Base-by-base conservation (phyloP, 345 rosid genomes). In the Eucalyptus grandis region DNA sequence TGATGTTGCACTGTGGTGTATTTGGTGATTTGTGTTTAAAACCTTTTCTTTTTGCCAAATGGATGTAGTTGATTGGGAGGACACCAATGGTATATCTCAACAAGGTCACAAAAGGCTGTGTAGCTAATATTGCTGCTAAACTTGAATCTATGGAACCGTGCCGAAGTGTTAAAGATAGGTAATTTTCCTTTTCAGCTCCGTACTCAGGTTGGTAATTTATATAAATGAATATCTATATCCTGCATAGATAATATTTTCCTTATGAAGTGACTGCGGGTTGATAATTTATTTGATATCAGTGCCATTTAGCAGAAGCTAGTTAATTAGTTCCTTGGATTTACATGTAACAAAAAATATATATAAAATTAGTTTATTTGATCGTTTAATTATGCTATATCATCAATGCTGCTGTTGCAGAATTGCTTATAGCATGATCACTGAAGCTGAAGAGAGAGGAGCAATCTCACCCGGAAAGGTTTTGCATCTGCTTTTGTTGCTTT, bases 131-230 rank as follows among this genome's bases (percentile, higher is more conserved):
- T 91, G 99, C 99, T 62, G 99, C 98, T 34, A 98, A 98, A 91
- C 99, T 98, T n/a, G 99, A 98, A 91, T 98, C 98, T 87, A 95
- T 98, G 99, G 97, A 98, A 90, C 99, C 98, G 44, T 98, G 99
- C 91, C 93, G 96, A 88, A 98, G 99, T 82, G 99, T 96, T 90
- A 98, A 98, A 88, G 99, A 97, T 90, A 95, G 99, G 99, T 97
- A 89, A 49, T 86, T 87, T 92, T 46, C 65, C 49, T 54, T 87
- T 83, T 53, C 27, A 44, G 40, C 43, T 82, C 85, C 0, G 16
- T 54, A 26, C 15, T 50, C 15, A 1, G 83, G 83, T 77, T 77
- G 60, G 81, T 88, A 22, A 15, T 80, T 51, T 80, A 77, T 43
- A 49, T 47, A 19, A 49, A 27, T 44, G 43, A 31, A 86, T 34